phyloP scores from a whole-genome alignment of 345 rosid genomes.

The Populus tremula region DNA sequence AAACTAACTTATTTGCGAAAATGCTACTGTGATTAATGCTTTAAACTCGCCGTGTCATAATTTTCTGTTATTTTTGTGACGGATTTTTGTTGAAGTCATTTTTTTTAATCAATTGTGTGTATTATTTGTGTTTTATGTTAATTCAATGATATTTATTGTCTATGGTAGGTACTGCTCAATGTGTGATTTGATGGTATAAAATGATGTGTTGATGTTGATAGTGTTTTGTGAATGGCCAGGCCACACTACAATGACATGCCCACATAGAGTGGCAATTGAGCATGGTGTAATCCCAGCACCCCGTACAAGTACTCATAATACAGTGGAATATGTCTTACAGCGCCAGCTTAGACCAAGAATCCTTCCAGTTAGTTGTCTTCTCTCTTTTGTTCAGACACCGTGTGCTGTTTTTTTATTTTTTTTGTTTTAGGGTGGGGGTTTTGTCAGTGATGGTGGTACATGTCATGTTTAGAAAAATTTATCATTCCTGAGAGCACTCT shows the following conservation, averaged over 20 bases:
- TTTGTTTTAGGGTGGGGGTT: neutral
- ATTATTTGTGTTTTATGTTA: neutral
- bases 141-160: neutral
- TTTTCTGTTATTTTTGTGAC: neutral
- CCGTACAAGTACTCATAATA: conserved; percentile 48
- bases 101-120: neutral
- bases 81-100: neutral
- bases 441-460: neutral
- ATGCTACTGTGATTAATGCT: neutral
- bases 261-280: conserved; percentile 68
- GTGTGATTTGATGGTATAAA: neutral
- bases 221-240: conserved; percentile 37
- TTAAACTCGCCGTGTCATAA: neutral
- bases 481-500: neutral
- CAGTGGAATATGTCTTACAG: conserved; percentile 64
- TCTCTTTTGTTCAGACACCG: neutral
- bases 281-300: conserved; percentile 61
- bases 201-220: neutral
- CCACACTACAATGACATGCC: conserved; percentile 85
- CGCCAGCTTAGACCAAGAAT: conserved; percentile 66
- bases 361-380: conserved; percentile 36
- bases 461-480: neutral
- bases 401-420: neutral
- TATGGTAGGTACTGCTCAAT: neutral
- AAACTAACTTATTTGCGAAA: neutral